These are phyloP conservation scores for Fusarium sp. DNA, from an alignment of 2,329 filamentous ascomycete genomes.

Conservation along the genomic window DNA sequence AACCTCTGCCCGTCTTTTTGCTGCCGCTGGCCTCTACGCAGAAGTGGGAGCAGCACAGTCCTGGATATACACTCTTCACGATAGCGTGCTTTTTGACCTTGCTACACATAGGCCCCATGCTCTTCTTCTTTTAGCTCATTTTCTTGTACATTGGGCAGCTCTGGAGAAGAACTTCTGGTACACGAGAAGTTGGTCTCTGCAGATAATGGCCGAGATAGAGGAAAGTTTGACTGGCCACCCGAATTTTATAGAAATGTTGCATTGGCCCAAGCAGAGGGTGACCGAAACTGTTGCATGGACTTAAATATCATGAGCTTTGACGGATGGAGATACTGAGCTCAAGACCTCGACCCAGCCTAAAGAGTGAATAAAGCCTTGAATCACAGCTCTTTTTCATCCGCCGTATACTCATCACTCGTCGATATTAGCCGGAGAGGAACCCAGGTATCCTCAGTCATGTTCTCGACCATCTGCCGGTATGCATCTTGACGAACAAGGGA, in stretches of 20 bases:
- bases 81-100: conserved; percentile 48
- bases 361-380: neutral
- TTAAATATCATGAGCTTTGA: neutral
- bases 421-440: conserved; percentile 52
- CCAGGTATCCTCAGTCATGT: conserved; percentile 49
- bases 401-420: conserved; percentile 51
- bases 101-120: conserved; percentile 41
- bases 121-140: conserved; percentile 47
- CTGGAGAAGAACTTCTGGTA: conserved; percentile 49
- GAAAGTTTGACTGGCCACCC: conserved; percentile 25
- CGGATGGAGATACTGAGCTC: neutral
- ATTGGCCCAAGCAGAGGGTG: conserved; percentile 44
- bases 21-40: conserved; percentile 40
- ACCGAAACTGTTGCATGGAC: conserved; percentile 22
- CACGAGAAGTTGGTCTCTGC: conserved; percentile 44
- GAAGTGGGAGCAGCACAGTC: conserved; percentile 42
- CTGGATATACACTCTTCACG: conserved; percentile 47
- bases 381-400: conserved; percentile 52
- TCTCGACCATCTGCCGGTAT: conserved; percentile 51
- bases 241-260: conserved; percentile 36
- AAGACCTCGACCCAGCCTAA: neutral
- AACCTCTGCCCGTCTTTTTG: conserved; percentile 33
- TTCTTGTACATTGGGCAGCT: conserved; percentile 42
- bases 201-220: conserved; percentile 42
- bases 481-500: conserved; percentile 51